Evolutionary conservation across 2,329 filamentous ascomycete species (phyloP).

Genomic region (Penicillium sp.): DNA sequence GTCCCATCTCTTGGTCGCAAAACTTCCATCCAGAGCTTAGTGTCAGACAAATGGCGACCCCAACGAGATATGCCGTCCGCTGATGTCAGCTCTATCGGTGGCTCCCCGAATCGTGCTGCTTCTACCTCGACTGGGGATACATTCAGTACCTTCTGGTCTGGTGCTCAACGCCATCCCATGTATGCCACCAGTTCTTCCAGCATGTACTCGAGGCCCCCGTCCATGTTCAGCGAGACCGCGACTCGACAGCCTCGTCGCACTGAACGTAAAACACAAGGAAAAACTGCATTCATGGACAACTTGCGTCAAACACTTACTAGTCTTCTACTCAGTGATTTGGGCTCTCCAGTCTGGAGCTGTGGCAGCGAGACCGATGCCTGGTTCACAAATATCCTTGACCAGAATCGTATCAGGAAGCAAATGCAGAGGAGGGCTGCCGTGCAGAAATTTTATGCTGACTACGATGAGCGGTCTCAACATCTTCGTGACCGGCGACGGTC

Average conservation of each 20-base stretch:
- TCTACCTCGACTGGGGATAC: conserved; percentile 72
- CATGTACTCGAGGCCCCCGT: conserved; percentile 49
- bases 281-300: conserved; percentile 73
- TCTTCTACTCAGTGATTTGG: conserved; percentile 83
- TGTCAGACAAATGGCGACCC: conserved; percentile 64
- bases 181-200: conserved; percentile 64
- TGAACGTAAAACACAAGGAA: conserved; percentile 60
- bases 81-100: conserved; percentile 60
- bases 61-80: conserved; percentile 59
- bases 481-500: conserved; percentile 23
- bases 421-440: conserved; percentile 42
- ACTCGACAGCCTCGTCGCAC: conserved; percentile 32
- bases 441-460: conserved; percentile 40
- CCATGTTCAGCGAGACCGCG: conserved; percentile 41
- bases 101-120: conserved; percentile 66
- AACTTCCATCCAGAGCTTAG: conserved; percentile 68
- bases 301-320: conserved; percentile 79
- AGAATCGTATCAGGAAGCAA: conserved; percentile 44
- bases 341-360: conserved; percentile 78
- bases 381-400: conserved; percentile 62
- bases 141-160: conserved; percentile 83
- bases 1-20: conserved; percentile 51
- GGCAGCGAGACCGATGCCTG: conserved; percentile 92
- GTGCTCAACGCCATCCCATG: conserved; percentile 68
- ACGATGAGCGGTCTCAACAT: conserved; percentile 32